Evolutionary conservation across 352 stramenopile genomes (phyloP).

Genomic region (Globisporangium irregulare): DNA sequence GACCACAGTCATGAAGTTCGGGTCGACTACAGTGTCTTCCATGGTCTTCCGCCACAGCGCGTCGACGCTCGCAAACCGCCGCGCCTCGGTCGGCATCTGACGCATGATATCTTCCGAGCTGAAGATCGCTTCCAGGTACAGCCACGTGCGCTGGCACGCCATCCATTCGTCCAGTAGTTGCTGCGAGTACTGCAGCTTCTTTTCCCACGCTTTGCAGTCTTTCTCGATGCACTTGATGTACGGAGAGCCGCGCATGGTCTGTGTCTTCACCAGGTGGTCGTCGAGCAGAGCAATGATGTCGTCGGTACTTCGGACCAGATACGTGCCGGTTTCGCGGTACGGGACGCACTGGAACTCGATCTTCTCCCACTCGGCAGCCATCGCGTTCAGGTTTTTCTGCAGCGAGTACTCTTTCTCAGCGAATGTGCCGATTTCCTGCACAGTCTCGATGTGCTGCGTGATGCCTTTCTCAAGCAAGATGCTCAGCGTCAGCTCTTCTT

Average conservation of each 20-base stretch:
- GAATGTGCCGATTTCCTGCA: constrained; percentile 88
- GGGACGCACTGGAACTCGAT: constrained; percentile 91
- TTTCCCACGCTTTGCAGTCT: constrained; percentile 87
- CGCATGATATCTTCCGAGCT: constrained; percentile 94
- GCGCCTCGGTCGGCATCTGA: constrained; percentile 92
- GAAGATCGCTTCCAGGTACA: constrained; percentile 96
- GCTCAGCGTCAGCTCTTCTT: constrained; percentile 85
- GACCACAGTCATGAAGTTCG: constrained; percentile 88
- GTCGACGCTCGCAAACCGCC: constrained; percentile 88
- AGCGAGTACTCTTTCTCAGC: constrained; percentile 95
- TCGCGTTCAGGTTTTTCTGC: constrained; percentile 91
- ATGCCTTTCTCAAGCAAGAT: constrained; percentile 82
- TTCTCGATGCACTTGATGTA: constrained; percentile 95
- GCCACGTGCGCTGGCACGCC: constrained; percentile 91
- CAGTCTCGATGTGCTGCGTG: constrained; percentile 86
- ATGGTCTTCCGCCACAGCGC: constrained; percentile 91
- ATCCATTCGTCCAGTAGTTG: constrained; percentile 95
- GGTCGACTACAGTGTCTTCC: constrained; percentile 86
- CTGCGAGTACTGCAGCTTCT: constrained; percentile 87
- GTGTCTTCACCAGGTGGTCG: constrained; percentile 94
- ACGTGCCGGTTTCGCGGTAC: constrained; percentile 93
- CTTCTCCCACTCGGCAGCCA: constrained; percentile 93
- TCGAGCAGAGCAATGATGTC: constrained; percentile 92
- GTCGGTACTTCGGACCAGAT: constrained; percentile 79
- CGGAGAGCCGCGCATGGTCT: constrained; percentile 93